A percentile compares a stretch with the other conserved stretches of the same genome.
Conservation (phyloP, 2,329 filamentous ascomycete genomes). For the Phyllosticta citribraziliensis region DNA sequence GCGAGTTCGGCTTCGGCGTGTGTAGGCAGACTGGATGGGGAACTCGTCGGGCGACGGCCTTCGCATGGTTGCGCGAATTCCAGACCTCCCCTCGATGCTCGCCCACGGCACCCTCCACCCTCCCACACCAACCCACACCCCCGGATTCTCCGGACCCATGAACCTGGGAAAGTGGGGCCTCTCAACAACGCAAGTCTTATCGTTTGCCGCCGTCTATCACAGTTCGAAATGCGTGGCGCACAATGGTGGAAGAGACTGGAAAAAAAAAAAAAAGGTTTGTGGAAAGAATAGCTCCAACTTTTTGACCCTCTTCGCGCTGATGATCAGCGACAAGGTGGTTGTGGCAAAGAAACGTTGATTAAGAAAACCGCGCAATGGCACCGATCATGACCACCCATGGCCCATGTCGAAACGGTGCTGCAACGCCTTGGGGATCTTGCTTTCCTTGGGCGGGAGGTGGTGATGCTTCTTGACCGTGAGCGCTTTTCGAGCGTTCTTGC, state of each 20-base stretch:
- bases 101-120: slow-evolving; percentile 18
- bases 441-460: slow-evolving; percentile 33
- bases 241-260: neutral
- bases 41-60: neutral
- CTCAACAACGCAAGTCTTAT: neutral
- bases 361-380: neutral
- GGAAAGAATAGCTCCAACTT: neutral
- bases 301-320: neutral
- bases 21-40: too few species aligned
- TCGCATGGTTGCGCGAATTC: neutral
- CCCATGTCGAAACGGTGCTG: slow-evolving; percentile 32
- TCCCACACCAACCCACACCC: slow-evolving; percentile 33
- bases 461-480: slow-evolving; percentile 35
- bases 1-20: neutral
- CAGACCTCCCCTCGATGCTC: too few species aligned
- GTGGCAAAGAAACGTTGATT: neutral
- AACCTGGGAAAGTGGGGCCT: neutral
- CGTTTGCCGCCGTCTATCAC: neutral
- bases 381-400: slow-evolving; percentile 18
- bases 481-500: slow-evolving; percentile 24
- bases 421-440: slow-evolving; percentile 25
- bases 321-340: neutral
- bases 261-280: neutral
- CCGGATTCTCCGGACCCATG: slow-evolving; percentile 40
- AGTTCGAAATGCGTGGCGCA: neutral